Conservation (phyloP, 1,284 basidiomycete species). For the Hemileccinum hortonii region DNA sequence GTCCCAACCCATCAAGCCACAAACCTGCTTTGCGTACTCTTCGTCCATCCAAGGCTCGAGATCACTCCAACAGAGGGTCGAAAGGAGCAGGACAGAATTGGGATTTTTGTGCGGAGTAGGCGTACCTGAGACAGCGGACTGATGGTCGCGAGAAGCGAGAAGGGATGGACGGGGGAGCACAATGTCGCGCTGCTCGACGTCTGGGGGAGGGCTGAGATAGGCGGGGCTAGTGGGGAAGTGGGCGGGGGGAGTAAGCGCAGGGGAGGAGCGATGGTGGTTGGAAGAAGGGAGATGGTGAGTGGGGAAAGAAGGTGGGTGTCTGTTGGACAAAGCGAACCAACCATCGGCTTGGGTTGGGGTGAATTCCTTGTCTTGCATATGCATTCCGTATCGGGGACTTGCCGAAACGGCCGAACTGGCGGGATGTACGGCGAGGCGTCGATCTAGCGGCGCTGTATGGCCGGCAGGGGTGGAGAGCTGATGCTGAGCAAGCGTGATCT, state of each 20-base stretch:
- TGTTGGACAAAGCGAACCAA: conserved; percentile 44
- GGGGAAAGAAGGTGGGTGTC: conserved; percentile 40
- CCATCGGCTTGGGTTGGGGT: conserved; percentile 21
- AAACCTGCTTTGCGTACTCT: conserved; percentile 83
- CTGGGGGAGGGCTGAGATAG: conserved; percentile 26
- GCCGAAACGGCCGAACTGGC: conserved; percentile 25
- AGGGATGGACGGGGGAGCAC: conserved; percentile 30
- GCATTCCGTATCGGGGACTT: conserved; percentile 36
- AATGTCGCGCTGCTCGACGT: conserved; percentile 42
- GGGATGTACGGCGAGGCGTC: conserved; percentile 17
- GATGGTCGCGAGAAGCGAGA: conserved; percentile 25
- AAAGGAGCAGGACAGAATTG: conserved; percentile 38
- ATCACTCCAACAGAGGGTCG: conserved; percentile 77
- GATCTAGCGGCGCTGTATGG: conserved; percentile 21
- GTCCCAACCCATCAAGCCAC: conserved; percentile 77
- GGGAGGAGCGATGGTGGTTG: conserved; percentile 34
- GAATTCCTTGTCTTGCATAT: conserved; percentile 37
- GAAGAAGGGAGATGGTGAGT: conserved; percentile 29
- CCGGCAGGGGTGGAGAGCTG: conserved; percentile 14
- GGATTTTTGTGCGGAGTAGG: conserved; percentile 26
- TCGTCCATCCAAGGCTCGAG: conserved; percentile 92
- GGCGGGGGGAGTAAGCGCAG: conserved; percentile 21
- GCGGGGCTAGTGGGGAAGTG: conserved; percentile 11
- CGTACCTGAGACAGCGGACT: conserved; percentile 21
- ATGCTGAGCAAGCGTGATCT: conserved; percentile 14